phyloP scores from a whole-genome alignment of 192 early-diverging fungal species.

The Rhizophagus sp. region DNA sequence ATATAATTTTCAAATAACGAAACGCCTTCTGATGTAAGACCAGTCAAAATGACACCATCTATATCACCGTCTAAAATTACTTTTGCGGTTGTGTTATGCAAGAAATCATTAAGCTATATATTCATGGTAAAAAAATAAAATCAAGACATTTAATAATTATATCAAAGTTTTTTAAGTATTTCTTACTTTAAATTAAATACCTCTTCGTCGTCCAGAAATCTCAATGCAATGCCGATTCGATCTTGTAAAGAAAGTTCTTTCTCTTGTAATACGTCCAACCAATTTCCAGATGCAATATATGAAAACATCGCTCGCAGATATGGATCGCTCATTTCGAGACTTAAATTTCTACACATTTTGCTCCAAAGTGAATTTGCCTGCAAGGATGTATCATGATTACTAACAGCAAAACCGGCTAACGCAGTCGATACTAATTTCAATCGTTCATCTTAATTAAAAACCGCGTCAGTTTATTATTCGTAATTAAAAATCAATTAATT shows the following conservation, averaged over 20 bases:
- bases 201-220: constrained; percentile 80
- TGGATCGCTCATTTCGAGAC: constrained; percentile 63
- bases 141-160: too few species aligned
- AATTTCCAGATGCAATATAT: constrained; percentile 81
- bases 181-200: constrained; percentile 39
- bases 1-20: constrained; percentile 79
- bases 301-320: constrained; percentile 89
- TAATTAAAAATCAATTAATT: background rate
- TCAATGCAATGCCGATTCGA: constrained; percentile 80
- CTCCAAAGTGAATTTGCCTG: constrained; percentile 49
- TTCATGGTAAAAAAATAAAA: background rate
- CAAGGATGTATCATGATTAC: constrained; percentile 35
- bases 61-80: constrained; percentile 70
- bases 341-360: constrained; percentile 62
- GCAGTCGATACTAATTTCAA: constrained; percentile 84
- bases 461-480: background rate
- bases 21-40: constrained; percentile 66
- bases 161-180: background rate
- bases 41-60: constrained; percentile 83
- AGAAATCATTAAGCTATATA: constrained; percentile 58
- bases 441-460: constrained; percentile 57
- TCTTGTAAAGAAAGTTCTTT: constrained; percentile 73
- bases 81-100: constrained; percentile 56
- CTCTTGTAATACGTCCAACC: constrained; percentile 75
- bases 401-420: constrained; percentile 51